A percentile compares a stretch with the other conserved stretches of the same genome.
Evolutionary conservation across 176 grass and related monocot genomes (phyloP).

Genomic region (Pontederia paniculata): DNA sequence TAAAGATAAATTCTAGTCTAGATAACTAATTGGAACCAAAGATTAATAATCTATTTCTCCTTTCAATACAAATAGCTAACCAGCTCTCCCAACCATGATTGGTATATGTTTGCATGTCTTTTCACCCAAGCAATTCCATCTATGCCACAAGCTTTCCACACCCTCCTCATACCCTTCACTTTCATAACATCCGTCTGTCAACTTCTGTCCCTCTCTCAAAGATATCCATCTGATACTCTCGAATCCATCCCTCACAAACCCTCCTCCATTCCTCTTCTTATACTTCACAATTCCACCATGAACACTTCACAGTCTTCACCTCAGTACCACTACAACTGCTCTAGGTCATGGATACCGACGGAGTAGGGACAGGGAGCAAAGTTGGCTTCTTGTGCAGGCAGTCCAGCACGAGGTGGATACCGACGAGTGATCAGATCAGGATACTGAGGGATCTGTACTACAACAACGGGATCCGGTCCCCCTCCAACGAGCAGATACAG

Average conservation of each 20-base stretch:
- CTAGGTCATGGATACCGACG: slow-evolving; percentile 20
- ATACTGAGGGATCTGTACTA: slow-evolving; percentile 88
- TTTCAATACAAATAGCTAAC: too few relatives aligned
- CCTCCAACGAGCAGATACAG: slow-evolving; percentile 89
- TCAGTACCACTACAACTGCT: too few relatives aligned
- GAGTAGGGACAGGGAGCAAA: background rate
- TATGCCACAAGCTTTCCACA: slow-evolving; percentile 9
- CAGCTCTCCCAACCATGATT: too few relatives aligned
- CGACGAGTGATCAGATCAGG: slow-evolving; percentile 71
- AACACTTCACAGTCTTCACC: background rate
- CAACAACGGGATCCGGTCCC: slow-evolving; percentile 72
- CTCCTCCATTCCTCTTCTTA: background rate
- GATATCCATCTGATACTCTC: slow-evolving; percentile 75
- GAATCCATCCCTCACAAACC: too few relatives aligned
- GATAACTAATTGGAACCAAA: too few relatives aligned
- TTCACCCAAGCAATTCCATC: slow-evolving; percentile 8
- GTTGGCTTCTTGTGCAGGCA: slow-evolving; percentile 33
- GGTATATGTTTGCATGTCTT: slow-evolving; percentile 10
- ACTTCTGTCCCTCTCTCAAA: slow-evolving; percentile 95
- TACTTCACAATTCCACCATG: slow-evolving; percentile 4
- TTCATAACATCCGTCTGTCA: slow-evolving; percentile 51
- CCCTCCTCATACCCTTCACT: slow-evolving; percentile 9
- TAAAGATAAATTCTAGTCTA: too few relatives aligned
- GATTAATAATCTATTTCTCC: too few relatives aligned
- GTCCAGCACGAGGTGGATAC: slow-evolving; percentile 73